phyloP scores from a whole-genome alignment of 805 yeast species.

The Candida andamanensis region DNA sequence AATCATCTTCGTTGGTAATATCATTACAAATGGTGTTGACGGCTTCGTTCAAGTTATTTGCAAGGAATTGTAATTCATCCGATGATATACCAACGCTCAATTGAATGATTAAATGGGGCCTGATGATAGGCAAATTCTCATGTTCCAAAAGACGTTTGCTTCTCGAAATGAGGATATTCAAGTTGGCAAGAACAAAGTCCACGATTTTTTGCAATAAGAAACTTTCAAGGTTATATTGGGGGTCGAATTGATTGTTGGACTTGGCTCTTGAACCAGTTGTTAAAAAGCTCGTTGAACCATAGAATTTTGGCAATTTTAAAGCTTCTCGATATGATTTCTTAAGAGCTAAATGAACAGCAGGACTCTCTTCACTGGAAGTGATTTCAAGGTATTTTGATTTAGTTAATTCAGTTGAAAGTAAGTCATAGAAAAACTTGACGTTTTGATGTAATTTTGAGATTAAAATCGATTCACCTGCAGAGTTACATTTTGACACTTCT shows the following conservation, averaged over 20 bases:
- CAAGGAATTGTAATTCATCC: slow-evolving; percentile 22
- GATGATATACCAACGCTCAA: slow-evolving; percentile 24
- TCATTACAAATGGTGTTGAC: slow-evolving; percentile 19
- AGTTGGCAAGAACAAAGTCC: slow-evolving; percentile 46
- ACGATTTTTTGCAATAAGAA: slow-evolving; percentile 63
- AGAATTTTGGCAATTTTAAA: slow-evolving; percentile 44
- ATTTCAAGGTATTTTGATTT: slow-evolving; percentile 42
- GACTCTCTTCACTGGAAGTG: slow-evolving; percentile 55
- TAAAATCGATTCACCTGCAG: slow-evolving; percentile 30
- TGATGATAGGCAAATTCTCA: slow-evolving; percentile 58
- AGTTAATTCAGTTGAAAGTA: slow-evolving; percentile 35
- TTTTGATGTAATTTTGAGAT: slow-evolving; percentile 36
- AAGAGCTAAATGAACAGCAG: slow-evolving; percentile 65
- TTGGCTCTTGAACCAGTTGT: slow-evolving; percentile 43
- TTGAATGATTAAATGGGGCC: slow-evolving; percentile 33
- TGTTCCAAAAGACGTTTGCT: slow-evolving; percentile 61
- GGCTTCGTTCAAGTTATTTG: slow-evolving; percentile 17
- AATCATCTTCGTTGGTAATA: slow-evolving; percentile 19
- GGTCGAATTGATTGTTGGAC: slow-evolving; percentile 37
- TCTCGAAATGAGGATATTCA: slow-evolving; percentile 59
- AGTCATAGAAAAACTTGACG: slow-evolving; percentile 31
- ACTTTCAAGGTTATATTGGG: slow-evolving; percentile 47
- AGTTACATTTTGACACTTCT: slow-evolving; percentile 33
- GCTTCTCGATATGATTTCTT: slow-evolving; percentile 39
- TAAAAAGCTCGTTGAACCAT: slow-evolving; percentile 44